These are phyloP conservation scores for Fusarium temperatum DNA, from an alignment of 2,329 filamentous ascomycete species.

Conservation along the genomic window DNA sequence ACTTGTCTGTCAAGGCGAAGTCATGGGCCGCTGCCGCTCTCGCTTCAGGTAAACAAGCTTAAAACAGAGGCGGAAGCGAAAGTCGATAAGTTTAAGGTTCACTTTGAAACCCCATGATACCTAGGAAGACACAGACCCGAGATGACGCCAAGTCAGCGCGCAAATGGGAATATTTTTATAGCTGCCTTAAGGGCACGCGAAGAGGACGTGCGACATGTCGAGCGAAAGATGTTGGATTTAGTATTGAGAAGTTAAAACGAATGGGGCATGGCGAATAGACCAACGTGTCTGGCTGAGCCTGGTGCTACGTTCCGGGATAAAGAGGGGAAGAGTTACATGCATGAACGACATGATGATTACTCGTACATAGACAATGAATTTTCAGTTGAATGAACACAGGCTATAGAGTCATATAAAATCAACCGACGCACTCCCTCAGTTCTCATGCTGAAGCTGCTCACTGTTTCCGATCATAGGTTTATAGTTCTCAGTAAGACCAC, in stretches of 20 bases:
- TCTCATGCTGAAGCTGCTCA: not conserved
- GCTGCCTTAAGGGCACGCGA: slow-evolving; percentile 13
- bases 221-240: slow-evolving; percentile 38
- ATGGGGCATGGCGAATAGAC: slow-evolving; percentile 18
- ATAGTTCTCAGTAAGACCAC: not conserved
- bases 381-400: slow-evolving; percentile 19
- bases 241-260: slow-evolving; percentile 31
- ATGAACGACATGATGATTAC: slow-evolving; percentile 36
- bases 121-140: slow-evolving; percentile 33
- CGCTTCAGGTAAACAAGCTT: slow-evolving; percentile 71
- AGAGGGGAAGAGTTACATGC: slow-evolving; percentile 31
- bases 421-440: not conserved
- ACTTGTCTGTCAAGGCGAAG: slow-evolving; percentile 97
- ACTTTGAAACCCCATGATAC: slow-evolving; percentile 41
- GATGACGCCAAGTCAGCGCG: slow-evolving; percentile 12
- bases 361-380: slow-evolving; percentile 35
- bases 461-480: not conserved
- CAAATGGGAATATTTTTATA: slow-evolving; percentile 15
- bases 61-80: slow-evolving; percentile 21
- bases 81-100: slow-evolving; percentile 40
- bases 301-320: slow-evolving; percentile 25
- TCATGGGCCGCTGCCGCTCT: slow-evolving; percentile 96
- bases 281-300: slow-evolving; percentile 28
- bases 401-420: not conserved
- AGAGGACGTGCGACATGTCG: slow-evolving; percentile 22